Conservation (phyloP, 345 rosid species). For the Moricandia moricandioides region DNA sequence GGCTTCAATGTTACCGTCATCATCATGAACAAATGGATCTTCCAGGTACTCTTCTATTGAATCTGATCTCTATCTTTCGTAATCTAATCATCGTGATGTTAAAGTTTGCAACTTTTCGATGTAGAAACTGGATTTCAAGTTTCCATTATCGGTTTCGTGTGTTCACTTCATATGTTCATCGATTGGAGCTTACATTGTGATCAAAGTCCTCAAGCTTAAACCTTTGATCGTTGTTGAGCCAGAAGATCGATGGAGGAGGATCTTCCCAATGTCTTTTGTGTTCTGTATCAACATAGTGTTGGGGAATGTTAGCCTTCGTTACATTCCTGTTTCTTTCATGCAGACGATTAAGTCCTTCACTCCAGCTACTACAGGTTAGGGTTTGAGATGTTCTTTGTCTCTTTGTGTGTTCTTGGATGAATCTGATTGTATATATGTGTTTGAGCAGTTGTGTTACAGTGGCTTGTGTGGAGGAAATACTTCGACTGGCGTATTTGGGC, state of each 20-base stretch:
- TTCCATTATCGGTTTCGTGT: slow-evolving; percentile 87
- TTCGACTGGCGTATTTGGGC: slow-evolving; percentile 99
- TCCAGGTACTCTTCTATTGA: slow-evolving; percentile 54
- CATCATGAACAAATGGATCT: slow-evolving; percentile 99
- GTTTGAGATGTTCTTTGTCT: not conserved
- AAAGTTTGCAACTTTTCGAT: not conserved
- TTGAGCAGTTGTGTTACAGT: slow-evolving; percentile 85
- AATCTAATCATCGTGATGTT: not conserved
- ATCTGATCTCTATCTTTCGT: slow-evolving; percentile 17
- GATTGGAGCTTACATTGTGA: slow-evolving; percentile 84
- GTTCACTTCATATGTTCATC: slow-evolving; percentile 97
- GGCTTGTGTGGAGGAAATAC: slow-evolving; percentile 94
- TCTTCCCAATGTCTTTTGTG: slow-evolving; percentile 98
- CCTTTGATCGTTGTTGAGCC: slow-evolving; percentile 82
- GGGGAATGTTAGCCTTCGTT: slow-evolving; percentile 94
- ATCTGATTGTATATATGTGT: slow-evolving; percentile 29
- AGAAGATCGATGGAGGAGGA: slow-evolving; percentile 96
- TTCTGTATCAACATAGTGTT: slow-evolving; percentile 95
- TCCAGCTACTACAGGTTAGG: slow-evolving; percentile 96
- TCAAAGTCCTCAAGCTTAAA: slow-evolving; percentile 86
- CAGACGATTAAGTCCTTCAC: slow-evolving; percentile 99
- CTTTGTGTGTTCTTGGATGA: not conserved
- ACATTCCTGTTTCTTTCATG: slow-evolving; percentile 99
- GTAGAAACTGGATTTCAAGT: slow-evolving; percentile 96
- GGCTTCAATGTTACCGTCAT: slow-evolving; percentile 90